Base-by-base conservation (phyloP, 208 protist species). In the Acanthamoeba healyi region DNA sequence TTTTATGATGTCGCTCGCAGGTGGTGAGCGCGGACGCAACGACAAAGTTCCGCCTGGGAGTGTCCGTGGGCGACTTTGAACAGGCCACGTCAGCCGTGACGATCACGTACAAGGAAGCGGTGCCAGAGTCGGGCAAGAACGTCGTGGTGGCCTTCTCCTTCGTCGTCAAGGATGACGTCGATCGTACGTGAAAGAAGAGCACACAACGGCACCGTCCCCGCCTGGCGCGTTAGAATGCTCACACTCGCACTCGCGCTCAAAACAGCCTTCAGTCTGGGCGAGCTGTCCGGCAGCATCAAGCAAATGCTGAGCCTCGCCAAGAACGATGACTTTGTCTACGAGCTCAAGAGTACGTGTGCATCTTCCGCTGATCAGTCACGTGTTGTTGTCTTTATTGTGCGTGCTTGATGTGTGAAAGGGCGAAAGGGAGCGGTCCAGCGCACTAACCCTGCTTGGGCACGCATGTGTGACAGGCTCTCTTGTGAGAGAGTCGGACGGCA, bases 211-310 rank as follows among this genome's bases (percentile, higher is more conserved):
- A 40, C n/a, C n/a, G n/a, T n/a, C n/a, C n/a, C n/a, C 65, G 15
- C 34, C 9, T 9, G 32, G 17, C 65, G 15, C 34, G 65, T 24
- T 19, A 40, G 12, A 32, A 1, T 10, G 34, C 38, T 9, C 38
- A 15, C 67, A 38, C 38, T 38, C 34, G 12, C 34, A 32, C 34
- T 19, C 14, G 3, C 0, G 34, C 24, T 49, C 10, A 61, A 40
- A 29, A n/a, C 17, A 91, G 84, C 84, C 10, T 91, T 91, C 61
- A 91, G 84, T n/a, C 61, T 91, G 51, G 84, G 84, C 6, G 84
- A 91, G 84, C 61, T 91, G 54, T 91, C 84, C 26, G 84, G 84
- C 34, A 91, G 84, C 54, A 34, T 91, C 32, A 91, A 91, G 61
- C 84, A 91, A n/a, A 65, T 91, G 84, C 56, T 91, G 38, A 44